Conservation (phyloP, 129 eudicot species). For the Flaveria ramosissima region DNA sequence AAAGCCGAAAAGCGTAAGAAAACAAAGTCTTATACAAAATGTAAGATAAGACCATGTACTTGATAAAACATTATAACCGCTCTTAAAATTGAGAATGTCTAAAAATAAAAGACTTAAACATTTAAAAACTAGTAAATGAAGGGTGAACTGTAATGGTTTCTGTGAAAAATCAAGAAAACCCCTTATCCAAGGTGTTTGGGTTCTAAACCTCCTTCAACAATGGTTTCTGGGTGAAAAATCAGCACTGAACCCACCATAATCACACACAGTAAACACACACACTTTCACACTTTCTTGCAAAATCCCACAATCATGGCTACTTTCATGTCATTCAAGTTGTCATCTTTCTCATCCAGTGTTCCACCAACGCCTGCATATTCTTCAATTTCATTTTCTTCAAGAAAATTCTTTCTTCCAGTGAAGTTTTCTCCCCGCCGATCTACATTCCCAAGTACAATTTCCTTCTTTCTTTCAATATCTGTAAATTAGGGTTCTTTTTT, state of each 20-base stretch:
- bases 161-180: too few species aligned
- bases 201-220: constrained; percentile 1
- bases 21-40: too few species aligned
- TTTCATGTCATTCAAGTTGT: constrained; percentile 31
- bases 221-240: constrained; percentile 20
- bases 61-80: too few species aligned
- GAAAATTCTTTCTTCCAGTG: constrained; percentile 27
- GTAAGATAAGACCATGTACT: too few species aligned
- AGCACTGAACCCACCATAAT: too few species aligned
- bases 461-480: neutral
- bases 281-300: too few species aligned
- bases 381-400: constrained; percentile 35
- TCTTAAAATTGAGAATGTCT: too few species aligned
- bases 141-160: too few species aligned
- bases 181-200: constrained; percentile 15
- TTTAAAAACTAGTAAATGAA: too few species aligned
- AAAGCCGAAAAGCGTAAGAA: too few species aligned
- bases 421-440: constrained; percentile 38
- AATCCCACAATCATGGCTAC: constrained; percentile 17
- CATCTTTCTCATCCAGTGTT: constrained; percentile 30
- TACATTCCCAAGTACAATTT: constrained; percentile 50
- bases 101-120: too few species aligned
- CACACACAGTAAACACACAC: too few species aligned
- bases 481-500: constrained; percentile 30
- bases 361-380: constrained; percentile 19